These are phyloP conservation scores for Dioszegia aurantiaca DNA, from an alignment of 768 basidiomycete species.

Conservation along the genomic window DNA sequence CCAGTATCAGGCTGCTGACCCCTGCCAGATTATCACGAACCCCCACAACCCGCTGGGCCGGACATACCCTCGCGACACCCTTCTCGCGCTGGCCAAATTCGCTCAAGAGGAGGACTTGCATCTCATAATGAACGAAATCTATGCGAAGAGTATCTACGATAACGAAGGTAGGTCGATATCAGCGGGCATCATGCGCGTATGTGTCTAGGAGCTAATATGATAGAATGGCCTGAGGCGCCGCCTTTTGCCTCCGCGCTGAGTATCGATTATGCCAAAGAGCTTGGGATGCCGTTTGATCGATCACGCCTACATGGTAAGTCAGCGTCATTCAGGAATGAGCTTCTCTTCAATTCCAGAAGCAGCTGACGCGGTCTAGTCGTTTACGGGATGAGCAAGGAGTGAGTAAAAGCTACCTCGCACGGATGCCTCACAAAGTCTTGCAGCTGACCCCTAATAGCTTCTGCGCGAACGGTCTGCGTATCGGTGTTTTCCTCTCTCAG, in stretches of 20 bases:
- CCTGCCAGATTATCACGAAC: constrained; percentile 28
- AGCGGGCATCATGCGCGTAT: no score
- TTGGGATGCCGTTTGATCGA: constrained; percentile 36
- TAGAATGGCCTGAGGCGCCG: constrained; percentile 20
- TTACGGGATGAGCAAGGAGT: constrained; percentile 50
- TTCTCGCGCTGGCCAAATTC: constrained; percentile 43
- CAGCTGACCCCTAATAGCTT: constrained; percentile 21
- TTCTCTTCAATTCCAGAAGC: no score
- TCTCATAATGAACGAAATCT: constrained; percentile 50
- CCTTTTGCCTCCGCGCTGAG: constrained; percentile 44
- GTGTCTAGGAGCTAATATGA: not conserved
- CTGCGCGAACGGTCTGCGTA: constrained; percentile 37
- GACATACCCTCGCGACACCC: constrained; percentile 42
- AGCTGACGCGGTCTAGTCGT: constrained; percentile 26
- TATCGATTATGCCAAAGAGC: constrained; percentile 44
- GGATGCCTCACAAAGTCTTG: not conserved
- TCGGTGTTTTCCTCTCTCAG: constrained; percentile 47
- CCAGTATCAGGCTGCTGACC: not conserved
- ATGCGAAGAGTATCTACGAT: constrained; percentile 45
- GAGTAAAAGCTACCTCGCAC: constrained; percentile 8
- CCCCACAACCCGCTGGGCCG: constrained; percentile 40
- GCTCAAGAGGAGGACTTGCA: constrained; percentile 49
- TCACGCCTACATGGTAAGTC: constrained; percentile 42
- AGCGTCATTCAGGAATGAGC: no score
- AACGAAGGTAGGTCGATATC: constrained; percentile 16